A percentile compares a stretch with the other conserved stretches of the same genome.
phyloP scores from a whole-genome alignment of 2,329 filamentous ascomycete species.

The Colletotrichum theobromicola region DNA sequence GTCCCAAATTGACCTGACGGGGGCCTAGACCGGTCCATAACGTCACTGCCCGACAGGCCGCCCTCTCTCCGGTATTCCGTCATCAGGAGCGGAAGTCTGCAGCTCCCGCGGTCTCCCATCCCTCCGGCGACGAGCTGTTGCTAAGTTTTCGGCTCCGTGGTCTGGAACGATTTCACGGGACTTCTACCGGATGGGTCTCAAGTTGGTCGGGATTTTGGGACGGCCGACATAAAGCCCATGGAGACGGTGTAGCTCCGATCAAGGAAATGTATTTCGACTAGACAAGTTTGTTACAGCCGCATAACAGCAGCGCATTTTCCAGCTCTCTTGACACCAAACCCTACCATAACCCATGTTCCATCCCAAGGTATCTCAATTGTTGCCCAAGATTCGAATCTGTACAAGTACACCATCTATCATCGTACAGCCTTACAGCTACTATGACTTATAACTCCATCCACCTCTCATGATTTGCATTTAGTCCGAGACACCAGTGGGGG shows the following conservation, averaged over 20 bases:
- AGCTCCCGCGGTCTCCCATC: neutral
- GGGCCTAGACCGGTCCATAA: slow-evolving; percentile 9
- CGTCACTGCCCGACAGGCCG: neutral
- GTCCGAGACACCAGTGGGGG: slow-evolving; percentile 33
- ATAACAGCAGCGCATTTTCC: neutral
- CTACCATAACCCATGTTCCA: neutral
- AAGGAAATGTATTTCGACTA: neutral
- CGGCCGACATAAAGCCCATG: neutral
- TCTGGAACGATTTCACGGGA: neutral
- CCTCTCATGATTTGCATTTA: neutral
- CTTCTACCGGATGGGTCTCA: neutral
- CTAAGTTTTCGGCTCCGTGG: neutral
- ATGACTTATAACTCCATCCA: neutral
- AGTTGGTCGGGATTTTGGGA: neutral
- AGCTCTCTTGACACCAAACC: neutral
- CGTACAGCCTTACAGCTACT: neutral
- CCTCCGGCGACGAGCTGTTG: neutral
- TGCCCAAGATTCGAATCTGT: neutral
- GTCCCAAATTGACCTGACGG: neutral
- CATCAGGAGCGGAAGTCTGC: neutral
- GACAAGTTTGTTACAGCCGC: neutral
- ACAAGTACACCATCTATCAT: neutral
- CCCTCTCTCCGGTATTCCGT: neutral
- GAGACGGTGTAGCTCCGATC: neutral
- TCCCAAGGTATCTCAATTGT: neutral